These are phyloP conservation scores for Blepharisma japonicum DNA, from an alignment of 73 alveolate genomes.

Conservation along the genomic window DNA sequence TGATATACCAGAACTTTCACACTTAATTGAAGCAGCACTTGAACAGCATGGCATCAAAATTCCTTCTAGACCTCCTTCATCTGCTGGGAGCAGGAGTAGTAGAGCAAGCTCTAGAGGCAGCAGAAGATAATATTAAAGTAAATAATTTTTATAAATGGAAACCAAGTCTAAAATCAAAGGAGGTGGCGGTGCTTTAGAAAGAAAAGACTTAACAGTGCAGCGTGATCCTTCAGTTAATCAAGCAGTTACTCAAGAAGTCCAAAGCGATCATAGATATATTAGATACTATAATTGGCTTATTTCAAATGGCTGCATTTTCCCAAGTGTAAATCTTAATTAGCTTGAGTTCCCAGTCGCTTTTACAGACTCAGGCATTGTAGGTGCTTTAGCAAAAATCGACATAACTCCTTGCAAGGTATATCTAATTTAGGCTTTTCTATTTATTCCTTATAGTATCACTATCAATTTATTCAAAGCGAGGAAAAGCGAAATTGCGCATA, in stretches of 20 bases:
- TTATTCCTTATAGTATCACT: slow-evolving; percentile 41
- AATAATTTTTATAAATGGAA: neutral
- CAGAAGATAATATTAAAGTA: slow-evolving; percentile 13
- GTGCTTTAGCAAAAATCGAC: neutral
- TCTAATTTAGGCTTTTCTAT: slow-evolving; percentile 36
- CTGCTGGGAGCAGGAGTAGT: slow-evolving; percentile 25
- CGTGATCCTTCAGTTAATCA: slow-evolving; percentile 23
- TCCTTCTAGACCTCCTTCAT: slow-evolving; percentile 64
- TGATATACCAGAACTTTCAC: slow-evolving; percentile 59
- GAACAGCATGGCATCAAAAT: slow-evolving; percentile 56
- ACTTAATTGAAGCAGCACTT: slow-evolving; percentile 52
- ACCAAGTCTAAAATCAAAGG: slow-evolving; percentile 16
- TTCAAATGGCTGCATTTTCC: slow-evolving; percentile 16
- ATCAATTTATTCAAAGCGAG: slow-evolving; percentile 44
- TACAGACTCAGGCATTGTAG: neutral
- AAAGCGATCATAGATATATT: neutral
- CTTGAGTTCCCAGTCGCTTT: slow-evolving; percentile 27
- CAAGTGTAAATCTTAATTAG: slow-evolving; percentile 13
- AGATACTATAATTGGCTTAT: neutral
- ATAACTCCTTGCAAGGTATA: slow-evolving; percentile 16
- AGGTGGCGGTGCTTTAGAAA: slow-evolving; percentile 11
- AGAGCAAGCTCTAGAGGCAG: neutral
- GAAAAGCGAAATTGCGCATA: slow-evolving; percentile 43
- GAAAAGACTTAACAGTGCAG: slow-evolving; percentile 10
- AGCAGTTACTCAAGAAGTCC: slow-evolving; percentile 1